phyloP scores from a whole-genome alignment of 2,329 filamentous ascomycete genomes.

The Xylariaceae sp. region DNA sequence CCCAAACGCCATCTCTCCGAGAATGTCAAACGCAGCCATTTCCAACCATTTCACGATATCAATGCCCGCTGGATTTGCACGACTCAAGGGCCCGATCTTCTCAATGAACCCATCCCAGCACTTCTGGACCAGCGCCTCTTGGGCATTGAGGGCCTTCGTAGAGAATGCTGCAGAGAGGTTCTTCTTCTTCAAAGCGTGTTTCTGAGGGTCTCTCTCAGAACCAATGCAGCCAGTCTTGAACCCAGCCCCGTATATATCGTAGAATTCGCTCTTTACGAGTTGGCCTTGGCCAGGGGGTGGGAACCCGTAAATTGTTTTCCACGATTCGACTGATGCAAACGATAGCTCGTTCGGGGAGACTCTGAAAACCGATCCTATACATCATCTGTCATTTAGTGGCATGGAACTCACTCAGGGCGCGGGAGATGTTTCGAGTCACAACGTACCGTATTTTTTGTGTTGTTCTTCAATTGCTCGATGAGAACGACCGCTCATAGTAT shows the following conservation, averaged over 20 bases:
- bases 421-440: neutral
- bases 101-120: neutral
- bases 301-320: constrained; percentile 30
- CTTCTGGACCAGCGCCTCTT: constrained; percentile 13
- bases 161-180: constrained; percentile 6
- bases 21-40: constrained; percentile 16
- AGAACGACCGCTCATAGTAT: constrained; percentile 24
- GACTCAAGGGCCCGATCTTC: neutral
- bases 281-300: too few species aligned
- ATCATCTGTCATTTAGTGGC: neutral
- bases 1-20: constrained; percentile 23
- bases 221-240: too few species aligned
- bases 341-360: constrained; percentile 30
- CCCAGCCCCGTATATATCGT: too few species aligned
- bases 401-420: neutral
- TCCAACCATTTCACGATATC: constrained; percentile 17
- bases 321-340: constrained; percentile 24
- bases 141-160: constrained; percentile 4
- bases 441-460: constrained; percentile 27
- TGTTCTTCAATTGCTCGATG: constrained; percentile 18
- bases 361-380: constrained; percentile 17
- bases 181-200: too few species aligned
- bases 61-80: neutral
- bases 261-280: too few species aligned
- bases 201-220: too few species aligned